Percentiles rank a stretch among this genome's conserved stretches.
Conservation (phyloP, 2,329 filamentous ascomycete species). For the Berkeleyomyces basicola region DNA sequence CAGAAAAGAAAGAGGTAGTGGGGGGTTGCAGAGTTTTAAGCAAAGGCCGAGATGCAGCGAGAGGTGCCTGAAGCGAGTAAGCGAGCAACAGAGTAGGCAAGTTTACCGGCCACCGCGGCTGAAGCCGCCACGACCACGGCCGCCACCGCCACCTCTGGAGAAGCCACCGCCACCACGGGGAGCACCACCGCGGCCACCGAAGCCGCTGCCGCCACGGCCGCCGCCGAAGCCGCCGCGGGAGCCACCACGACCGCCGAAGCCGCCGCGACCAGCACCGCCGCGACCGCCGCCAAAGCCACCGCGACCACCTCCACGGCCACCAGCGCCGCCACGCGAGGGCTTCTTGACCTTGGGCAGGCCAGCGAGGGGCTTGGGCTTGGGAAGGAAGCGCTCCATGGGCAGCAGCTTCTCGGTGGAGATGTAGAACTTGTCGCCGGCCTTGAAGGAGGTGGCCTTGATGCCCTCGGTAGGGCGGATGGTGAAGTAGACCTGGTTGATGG, state of each 20-base stretch:
- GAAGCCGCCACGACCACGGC: conserved; percentile 19
- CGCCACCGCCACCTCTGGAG: conserved; percentile 18
- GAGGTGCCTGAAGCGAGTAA: neutral
- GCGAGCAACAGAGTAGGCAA: neutral
- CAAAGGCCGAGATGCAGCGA: neutral
- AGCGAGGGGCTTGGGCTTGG: conserved; percentile 65
- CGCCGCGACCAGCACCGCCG: conserved; percentile 27
- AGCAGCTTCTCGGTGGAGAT: conserved; percentile 89
- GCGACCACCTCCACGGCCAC: conserved; percentile 22
- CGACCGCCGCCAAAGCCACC: conserved; percentile 25
- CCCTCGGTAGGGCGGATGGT: conserved; percentile 95
- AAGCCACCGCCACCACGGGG: conserved; percentile 5
- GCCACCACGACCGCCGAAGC: conserved; percentile 21
- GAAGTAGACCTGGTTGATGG: conserved; percentile 96
- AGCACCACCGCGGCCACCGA: conserved; percentile 15
- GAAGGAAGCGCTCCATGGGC: conserved; percentile 88
- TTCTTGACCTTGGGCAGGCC: conserved; percentile 42
- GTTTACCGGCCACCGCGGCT: conserved; percentile 14
- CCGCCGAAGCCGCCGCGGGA: conserved; percentile 21
- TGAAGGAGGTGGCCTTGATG: conserved; percentile 89
- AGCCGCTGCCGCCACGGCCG: conserved; percentile 21
- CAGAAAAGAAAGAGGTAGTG: neutral
- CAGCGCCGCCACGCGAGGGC: conserved; percentile 33
- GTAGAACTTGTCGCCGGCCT: conserved; percentile 92
- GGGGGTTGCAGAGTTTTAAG: neutral